Conservation (phyloP, 148 eudicot species). For the Rheum nobile region DNA sequence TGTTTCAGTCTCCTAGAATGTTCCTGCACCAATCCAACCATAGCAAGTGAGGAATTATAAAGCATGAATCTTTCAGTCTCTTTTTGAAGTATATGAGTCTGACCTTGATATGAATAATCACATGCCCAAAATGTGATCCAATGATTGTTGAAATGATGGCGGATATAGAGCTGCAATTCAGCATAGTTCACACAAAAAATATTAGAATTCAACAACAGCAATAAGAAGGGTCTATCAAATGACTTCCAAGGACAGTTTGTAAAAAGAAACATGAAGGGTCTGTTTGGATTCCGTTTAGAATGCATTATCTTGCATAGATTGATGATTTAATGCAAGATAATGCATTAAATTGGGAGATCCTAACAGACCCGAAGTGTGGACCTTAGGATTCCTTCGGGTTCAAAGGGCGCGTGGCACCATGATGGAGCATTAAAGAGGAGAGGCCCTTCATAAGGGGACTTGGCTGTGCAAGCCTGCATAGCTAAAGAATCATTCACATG, state of each 20-base stretch:
- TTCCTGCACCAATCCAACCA: slow-evolving; percentile 24
- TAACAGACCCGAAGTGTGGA: slow-evolving; percentile 22
- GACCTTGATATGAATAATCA: slow-evolving; percentile 74
- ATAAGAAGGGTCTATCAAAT: no score
- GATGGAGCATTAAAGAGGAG: slow-evolving; percentile 60
- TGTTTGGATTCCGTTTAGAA: no score
- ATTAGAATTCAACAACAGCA: no score
- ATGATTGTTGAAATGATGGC: slow-evolving; percentile 68
- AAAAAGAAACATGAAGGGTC: no score
- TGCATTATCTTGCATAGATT: no score
- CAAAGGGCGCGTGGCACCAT: slow-evolving; percentile 93
- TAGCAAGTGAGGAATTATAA: not conserved
- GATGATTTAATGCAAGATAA: no score
- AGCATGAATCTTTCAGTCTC: not conserved
- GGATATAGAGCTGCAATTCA: slow-evolving; percentile 61
- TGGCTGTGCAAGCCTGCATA: slow-evolving; percentile 68
- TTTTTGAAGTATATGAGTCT: not conserved
- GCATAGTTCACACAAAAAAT: not conserved
- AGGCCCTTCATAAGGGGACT: slow-evolving; percentile 72
- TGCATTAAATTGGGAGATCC: no score
- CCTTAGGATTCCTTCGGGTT: slow-evolving; percentile 92
- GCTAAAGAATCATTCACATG: slow-evolving; percentile 4
- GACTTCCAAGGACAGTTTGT: no score
- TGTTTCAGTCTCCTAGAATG: slow-evolving; percentile 63
- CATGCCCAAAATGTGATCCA: slow-evolving; percentile 86